Conservation (phyloP, 768 basidiomycete genomes). For the Neoboletus brunneissimus region DNA sequence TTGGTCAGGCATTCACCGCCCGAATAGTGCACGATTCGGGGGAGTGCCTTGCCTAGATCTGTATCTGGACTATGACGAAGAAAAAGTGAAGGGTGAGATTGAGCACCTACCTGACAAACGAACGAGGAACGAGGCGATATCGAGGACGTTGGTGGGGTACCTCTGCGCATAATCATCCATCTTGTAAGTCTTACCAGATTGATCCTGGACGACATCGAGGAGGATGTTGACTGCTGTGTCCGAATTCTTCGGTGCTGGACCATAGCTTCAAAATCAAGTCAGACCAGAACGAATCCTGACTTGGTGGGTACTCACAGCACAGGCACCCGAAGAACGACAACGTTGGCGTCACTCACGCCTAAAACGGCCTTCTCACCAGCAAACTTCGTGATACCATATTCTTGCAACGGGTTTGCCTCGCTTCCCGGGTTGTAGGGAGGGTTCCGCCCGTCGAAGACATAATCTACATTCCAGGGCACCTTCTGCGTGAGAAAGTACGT, state of each 20-base stretch:
- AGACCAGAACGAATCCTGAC: neutral
- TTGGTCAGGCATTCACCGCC: conserved; percentile 83
- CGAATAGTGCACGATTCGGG: conserved; percentile 81
- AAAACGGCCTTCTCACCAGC: conserved; percentile 83
- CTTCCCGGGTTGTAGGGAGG: conserved; percentile 83
- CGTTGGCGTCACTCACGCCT: conserved; percentile 52
- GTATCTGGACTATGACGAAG: neutral
- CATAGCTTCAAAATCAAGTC: conserved; percentile 61
- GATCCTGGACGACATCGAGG: conserved; percentile 81
- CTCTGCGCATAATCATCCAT: conserved; percentile 96
- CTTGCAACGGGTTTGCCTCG: conserved; percentile 77
- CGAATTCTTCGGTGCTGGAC: conserved; percentile 76
- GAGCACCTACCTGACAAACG: conserved; percentile 60
- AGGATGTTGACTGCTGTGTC: conserved; percentile 91
- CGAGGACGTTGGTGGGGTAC: conserved; percentile 87
- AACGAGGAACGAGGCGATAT: conserved; percentile 82
- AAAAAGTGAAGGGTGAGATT: neutral
- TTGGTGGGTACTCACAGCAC: conserved; percentile 58
- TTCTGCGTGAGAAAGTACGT: conserved; percentile 7
- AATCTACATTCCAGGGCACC: conserved; percentile 50
- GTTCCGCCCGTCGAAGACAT: conserved; percentile 92
- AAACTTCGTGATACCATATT: conserved; percentile 85
- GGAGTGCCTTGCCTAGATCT: conserved; percentile 35
- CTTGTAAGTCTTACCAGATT: conserved; percentile 82
- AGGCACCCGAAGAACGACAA: conserved; percentile 81